These are phyloP conservation scores for Metschnikowia similis DNA, from an alignment of 805 yeast species.

Conservation along the genomic window DNA sequence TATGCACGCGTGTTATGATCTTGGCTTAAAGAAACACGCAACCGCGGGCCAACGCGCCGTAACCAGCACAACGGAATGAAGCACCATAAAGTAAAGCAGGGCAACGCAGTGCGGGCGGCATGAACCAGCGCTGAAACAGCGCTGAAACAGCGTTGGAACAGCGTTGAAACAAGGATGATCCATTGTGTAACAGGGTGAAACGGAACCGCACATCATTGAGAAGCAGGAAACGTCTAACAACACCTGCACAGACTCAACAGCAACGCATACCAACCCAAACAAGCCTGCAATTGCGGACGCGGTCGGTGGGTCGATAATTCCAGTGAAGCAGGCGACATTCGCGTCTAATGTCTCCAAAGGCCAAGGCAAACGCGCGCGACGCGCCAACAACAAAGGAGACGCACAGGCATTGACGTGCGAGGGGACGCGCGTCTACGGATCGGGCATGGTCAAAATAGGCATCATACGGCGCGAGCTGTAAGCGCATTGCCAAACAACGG, in stretches of 20 bases:
- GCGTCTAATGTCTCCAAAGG: not conserved
- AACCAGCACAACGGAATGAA: too few species aligned
- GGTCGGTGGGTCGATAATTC: not conserved
- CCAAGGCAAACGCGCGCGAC: not conserved
- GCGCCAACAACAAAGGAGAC: not conserved
- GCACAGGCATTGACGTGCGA: not conserved
- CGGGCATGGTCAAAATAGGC: not conserved
- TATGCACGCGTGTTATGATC: slow-evolving; percentile 2
- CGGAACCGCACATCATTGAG: not conserved
- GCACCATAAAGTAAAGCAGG: too few species aligned
- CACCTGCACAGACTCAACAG: not conserved
- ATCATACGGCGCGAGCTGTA: not conserved
- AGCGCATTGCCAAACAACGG: not conserved
- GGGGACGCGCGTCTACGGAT: not conserved
- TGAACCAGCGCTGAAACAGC: not conserved
- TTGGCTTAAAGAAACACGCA: not conserved
- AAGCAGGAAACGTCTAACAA: not conserved
- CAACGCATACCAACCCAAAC: not conserved
- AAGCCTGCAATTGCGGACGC: too few species aligned
- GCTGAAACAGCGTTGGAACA: not conserved
- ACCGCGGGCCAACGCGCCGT: too few species aligned
- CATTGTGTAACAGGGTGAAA: not conserved
- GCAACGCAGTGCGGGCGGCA: not conserved
- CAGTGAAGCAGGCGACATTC: not conserved
- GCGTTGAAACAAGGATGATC: not conserved